Evolutionary conservation across 2,329 filamentous ascomycete genomes (phyloP), one percentile per base, ranked within the genome.

Genomic region (Diaporthe aspalathi): DNA sequence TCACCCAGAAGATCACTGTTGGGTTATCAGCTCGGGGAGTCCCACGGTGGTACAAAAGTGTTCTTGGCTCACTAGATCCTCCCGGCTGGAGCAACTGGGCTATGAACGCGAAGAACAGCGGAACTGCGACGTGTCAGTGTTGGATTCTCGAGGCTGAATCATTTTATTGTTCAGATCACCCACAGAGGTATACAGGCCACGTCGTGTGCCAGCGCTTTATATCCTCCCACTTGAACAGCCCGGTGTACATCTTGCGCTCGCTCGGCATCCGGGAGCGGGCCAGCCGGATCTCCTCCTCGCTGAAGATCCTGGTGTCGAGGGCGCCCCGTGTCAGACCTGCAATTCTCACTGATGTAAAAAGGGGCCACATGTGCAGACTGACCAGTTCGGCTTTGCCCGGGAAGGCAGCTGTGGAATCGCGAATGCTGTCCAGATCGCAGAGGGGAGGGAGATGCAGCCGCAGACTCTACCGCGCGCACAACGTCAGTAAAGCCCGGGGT

Each of bases 161-260:
- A 35, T 35, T 5, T 35, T 35, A 35, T 35, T 35, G 6, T 24
- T 6, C 20, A 14, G 5, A 8, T 0, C 4, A 2, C 60, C 22
- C 12, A 63, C 60, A 78, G 3, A 78, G 67, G 32, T 76, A 78
- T 1, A 77, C 77, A 32, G 77, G 76, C 77, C 77, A 78, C 17
- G 77, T 78, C 17, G 72, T 74, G 70, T 78, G 76, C 77, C 77
- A 78, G 12, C 76, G 74, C 57, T 75, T 76, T 9, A 78, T 74
- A 35, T 78, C 77, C 50, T 77, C 77, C 77, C 77, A 78, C 53
- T 76, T 77, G 71, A 78, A 78, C 3, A 78, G 67, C 0, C 77
- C 77, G 1, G 77, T 77, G 6, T 75, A 54, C 0, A 73, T 72
- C 43, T 74, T 78, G 11, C 27, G 63, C 54, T 78, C 77, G 7